Conservation (phyloP, 2,329 filamentous ascomycete genomes). For the Tothia fuscella region DNA sequence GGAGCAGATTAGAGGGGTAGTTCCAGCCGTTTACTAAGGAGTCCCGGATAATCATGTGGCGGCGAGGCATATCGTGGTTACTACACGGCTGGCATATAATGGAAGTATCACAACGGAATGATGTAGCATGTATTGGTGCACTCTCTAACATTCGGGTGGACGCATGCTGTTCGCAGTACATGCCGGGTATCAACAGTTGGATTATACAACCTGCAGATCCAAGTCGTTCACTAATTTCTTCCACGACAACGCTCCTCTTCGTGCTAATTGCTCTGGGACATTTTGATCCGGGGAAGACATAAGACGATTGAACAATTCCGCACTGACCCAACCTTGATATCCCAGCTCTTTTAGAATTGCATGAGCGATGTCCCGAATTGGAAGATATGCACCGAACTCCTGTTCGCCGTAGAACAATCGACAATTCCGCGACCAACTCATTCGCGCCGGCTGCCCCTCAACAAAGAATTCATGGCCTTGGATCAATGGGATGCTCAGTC, state of each 20-base stretch:
- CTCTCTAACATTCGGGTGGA: too few species aligned
- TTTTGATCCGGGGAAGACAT: conserved; percentile 41
- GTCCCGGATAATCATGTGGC: too few species aligned
- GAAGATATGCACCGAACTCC: conserved; percentile 54
- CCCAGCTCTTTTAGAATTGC: conserved; percentile 53
- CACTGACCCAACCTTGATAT: conserved; percentile 57
- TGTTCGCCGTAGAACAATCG: conserved; percentile 55
- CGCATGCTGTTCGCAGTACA: too few species aligned
- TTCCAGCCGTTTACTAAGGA: too few species aligned
- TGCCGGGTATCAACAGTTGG: too few species aligned
- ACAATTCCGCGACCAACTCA: conserved; percentile 72
- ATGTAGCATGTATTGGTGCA: too few species aligned
- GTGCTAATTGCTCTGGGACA: conserved; percentile 44
- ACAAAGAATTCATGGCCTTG: conserved; percentile 47
- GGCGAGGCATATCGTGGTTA: too few species aligned
- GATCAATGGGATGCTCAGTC: conserved; percentile 44
- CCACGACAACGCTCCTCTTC: conserved; percentile 40
- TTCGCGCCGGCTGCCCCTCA: conserved; percentile 46
- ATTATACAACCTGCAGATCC: conserved; percentile 3
- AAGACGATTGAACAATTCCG: conserved; percentile 55
- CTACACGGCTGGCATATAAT: too few species aligned
- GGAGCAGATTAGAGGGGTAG: too few species aligned
- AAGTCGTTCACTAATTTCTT: conserved; percentile 33
- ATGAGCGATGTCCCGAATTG: conserved; percentile 47
- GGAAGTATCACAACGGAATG: too few species aligned